Percentiles rank a stretch among this genome's conserved stretches.
Evolutionary conservation across 208 protist genomes (phyloP).

Genomic region (Herpetomonas tarakana): DNA sequence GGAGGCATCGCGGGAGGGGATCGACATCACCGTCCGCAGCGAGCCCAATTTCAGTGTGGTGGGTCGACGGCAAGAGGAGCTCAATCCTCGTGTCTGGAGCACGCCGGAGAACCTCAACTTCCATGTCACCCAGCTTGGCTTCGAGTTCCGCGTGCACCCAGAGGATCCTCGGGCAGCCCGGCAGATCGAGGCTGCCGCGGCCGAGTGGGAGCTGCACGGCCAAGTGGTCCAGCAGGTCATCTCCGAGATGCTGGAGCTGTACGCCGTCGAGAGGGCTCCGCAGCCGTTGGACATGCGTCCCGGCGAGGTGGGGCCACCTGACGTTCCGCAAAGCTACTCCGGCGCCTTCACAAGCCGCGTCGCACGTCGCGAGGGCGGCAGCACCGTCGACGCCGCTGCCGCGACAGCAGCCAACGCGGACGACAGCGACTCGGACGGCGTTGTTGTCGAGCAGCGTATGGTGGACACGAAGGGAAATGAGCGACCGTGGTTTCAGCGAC

Average conservation of each 20-base stretch:
- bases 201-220: slow-evolving; percentile 79
- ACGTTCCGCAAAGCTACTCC: slow-evolving; percentile 53
- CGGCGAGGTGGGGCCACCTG: slow-evolving; percentile 70
- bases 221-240: slow-evolving; percentile 76
- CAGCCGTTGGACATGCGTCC: slow-evolving; percentile 67
- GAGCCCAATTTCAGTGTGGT: slow-evolving; percentile 80
- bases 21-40: slow-evolving; percentile 65
- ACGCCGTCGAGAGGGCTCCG: slow-evolving; percentile 63
- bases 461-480: slow-evolving; percentile 38
- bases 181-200: slow-evolving; percentile 72
- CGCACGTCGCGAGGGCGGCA: background rate
- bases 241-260: slow-evolving; percentile 83
- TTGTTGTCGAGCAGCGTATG: slow-evolving; percentile 71
- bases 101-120: slow-evolving; percentile 67
- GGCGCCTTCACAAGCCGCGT: slow-evolving; percentile 56
- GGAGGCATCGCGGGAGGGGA: slow-evolving; percentile 44
- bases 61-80: slow-evolving; percentile 45
- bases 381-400: slow-evolving; percentile 2
- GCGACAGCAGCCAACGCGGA: background rate
- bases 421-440: slow-evolving; percentile 1
- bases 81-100: slow-evolving; percentile 79
- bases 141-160: slow-evolving; percentile 88
- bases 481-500: slow-evolving; percentile 75
- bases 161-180: slow-evolving; percentile 66
- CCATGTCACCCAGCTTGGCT: slow-evolving; percentile 73